These are phyloP conservation scores for Penicillium waksmanii DNA, from an alignment of 495 filamentous ascomycete genomes.

Conservation along the genomic window DNA sequence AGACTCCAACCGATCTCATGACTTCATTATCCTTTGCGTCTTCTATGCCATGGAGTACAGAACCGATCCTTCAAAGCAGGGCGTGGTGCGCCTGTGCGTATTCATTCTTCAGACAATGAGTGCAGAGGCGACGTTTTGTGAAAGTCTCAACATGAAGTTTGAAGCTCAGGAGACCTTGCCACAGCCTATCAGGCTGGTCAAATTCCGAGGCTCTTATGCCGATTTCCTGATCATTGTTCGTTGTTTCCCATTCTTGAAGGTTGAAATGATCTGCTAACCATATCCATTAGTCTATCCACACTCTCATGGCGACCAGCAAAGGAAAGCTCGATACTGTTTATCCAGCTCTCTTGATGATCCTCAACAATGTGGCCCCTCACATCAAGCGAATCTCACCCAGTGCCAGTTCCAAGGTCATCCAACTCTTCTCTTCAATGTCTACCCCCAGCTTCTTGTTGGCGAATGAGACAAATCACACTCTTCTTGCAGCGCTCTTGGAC, in stretches of 20 bases:
- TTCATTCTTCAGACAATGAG: conserved; percentile 96
- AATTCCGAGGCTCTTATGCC: conserved; percentile 89
- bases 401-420: conserved; percentile 79
- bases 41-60: conserved; percentile 93
- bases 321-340: conserved; percentile 92
- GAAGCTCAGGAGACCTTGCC: conserved; percentile 89
- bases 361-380: conserved; percentile 90
- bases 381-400: conserved; percentile 74
- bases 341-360: conserved; percentile 86
- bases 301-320: conserved; percentile 87
- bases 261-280: conserved; percentile 34
- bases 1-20: conserved; percentile 89
- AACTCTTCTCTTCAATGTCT: conserved; percentile 93
- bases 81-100: conserved; percentile 93
- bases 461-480: conserved; percentile 87
- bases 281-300: conserved; percentile 77
- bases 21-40: conserved; percentile 87
- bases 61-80: conserved; percentile 83
- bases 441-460: conserved; percentile 92
- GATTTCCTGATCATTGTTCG: conserved; percentile 86
- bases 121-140: conserved; percentile 88
- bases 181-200: conserved; percentile 72
- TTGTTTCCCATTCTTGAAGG: not conserved
- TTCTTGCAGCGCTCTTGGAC: conserved; percentile 83
- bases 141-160: conserved; percentile 86